Base-by-base conservation (phyloP, 2,329 filamentous ascomycete genomes). In the Trichoderma simmonsii region DNA sequence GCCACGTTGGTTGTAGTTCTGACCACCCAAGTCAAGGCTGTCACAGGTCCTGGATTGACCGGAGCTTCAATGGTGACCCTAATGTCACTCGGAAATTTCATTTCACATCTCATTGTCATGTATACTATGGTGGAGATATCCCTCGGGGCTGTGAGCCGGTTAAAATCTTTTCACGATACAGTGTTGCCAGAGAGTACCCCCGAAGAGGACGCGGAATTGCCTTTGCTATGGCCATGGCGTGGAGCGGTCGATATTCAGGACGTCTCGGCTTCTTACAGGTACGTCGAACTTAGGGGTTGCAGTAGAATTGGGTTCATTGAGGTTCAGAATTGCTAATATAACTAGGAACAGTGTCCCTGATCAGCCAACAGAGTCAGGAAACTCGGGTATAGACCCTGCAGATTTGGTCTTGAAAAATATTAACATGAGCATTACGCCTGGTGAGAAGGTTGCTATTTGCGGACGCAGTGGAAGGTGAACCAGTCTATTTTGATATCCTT, bases 361-460 rank as follows among this genome's bases (percentile, higher is more conserved):
- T 2, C 43, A 59, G 0, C 61, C 18, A 0, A 39, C 70, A 6
- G 59, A 73, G 2, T 66, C 59, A 2, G 26, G 32, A 3, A 57
- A 43, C 6, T 32, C 32, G 2, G 24, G 12, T 26, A 15, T 14
- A 21, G 32, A 64, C 5, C 7, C 67, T n/a, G 21, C 30, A 34
- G 34, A 73, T 6, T 73, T 81, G 7, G 79, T 76, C 3, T 69
- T 82, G 3, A 71, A 70, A 2, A 64, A 78, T 36, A 65, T 82
- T 6, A 74, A 74, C 1, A 60, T 83, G 7, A 75, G 75, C 4
- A 79, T 83, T 9, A 62, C 71, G 0, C 70, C 80, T 0, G 79
- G 79, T 0, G 76, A 82, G 59, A 83, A 80, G 66, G 73, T 83
- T 0, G 81, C 80, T 1, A 75, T 83, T 4, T 83, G 80, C 21